Base-by-base conservation (phyloP, 1,284 basidiomycete species). In the Marasmius tenuissimus region DNA sequence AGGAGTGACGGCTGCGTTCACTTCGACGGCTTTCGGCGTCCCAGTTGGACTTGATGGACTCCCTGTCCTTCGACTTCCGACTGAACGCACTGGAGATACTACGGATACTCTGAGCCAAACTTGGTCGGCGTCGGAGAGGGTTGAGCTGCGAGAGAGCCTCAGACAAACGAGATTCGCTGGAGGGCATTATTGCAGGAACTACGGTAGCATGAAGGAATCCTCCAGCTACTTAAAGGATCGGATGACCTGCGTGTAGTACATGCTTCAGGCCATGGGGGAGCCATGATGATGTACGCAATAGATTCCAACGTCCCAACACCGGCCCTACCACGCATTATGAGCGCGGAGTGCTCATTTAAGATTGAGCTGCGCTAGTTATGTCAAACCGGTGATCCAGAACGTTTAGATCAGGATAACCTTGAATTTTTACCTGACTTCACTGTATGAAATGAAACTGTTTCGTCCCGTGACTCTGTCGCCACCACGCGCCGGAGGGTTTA, bases 21-120 rank as follows among this genome's bases (percentile, higher is more conserved):
- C 45, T 47, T 16, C 16, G 45, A 16, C 20, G 45, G 16, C 45
- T 47, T 10, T 47, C 45, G 16, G 45, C 45, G 45, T 47, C 45
- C 45, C 45, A 47, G 45, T 47, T 47, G 14, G 45, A 47, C 20
- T 54, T 54, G n/a, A 37, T 37, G 18, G 52, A 54, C 12, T 37
- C 52, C 27, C 27, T 27, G 4, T 27, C 27, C 35, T 38, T 54
- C n/a, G 52, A 54, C 34, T 54, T 54, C 3, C 52, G 33, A 37
- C 52, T 54, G 52, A 54, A 54, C 5, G 52, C 52, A 61, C 64
- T 67, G 53, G 67, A 73, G 64, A 76, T 72, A 62, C 74, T 77
- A 61, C 72, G 74, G 62, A 75, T 66, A 61, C 70, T 74, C 67
- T 75, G 69, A 63, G 76, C 77, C 60, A 80, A 69, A 66, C 76